These are phyloP conservation scores for Boletus vinaceobasis DNA, from an alignment of 768 basidiomycete species.

Conservation along the genomic window DNA sequence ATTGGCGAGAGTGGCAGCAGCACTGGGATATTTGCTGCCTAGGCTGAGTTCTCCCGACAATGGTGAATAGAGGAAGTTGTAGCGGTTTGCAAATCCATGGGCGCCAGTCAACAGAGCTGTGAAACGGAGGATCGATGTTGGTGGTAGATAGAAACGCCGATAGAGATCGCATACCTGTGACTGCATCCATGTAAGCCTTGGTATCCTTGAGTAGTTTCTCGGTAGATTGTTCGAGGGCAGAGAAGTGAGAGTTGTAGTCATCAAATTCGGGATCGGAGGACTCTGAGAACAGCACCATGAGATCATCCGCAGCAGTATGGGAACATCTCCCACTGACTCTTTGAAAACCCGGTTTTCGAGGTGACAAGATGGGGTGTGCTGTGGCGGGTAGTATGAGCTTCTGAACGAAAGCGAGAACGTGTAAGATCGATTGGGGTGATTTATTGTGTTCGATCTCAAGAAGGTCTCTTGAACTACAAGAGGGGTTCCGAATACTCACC, in stretches of 20 bases:
- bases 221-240: slow-evolving; percentile 69
- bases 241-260: slow-evolving; percentile 77
- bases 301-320: background rate
- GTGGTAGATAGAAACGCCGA: background rate
- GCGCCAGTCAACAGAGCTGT: slow-evolving; percentile 67
- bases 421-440: slow-evolving; percentile 5
- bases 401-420: slow-evolving; percentile 1
- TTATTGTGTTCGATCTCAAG: background rate
- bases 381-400: slow-evolving; percentile 7
- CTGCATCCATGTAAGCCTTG: slow-evolving; percentile 80
- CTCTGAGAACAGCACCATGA: slow-evolving; percentile 38
- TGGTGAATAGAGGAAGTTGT: slow-evolving; percentile 60
- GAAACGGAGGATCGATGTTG: background rate
- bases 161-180: slow-evolving; percentile 47
- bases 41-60: slow-evolving; percentile 76
- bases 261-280: slow-evolving; percentile 89
- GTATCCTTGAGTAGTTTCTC: slow-evolving; percentile 94
- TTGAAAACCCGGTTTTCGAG: slow-evolving; percentile 84
- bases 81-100: slow-evolving; percentile 61
- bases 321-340: slow-evolving; percentile 59
- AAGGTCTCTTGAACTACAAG: background rate
- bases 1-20: slow-evolving; percentile 73
- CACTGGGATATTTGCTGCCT: slow-evolving; percentile 71
- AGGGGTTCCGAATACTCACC: slow-evolving; percentile 47
- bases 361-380: slow-evolving; percentile 92